Evolutionary conservation across 257 asterid genomes (phyloP), one percentile per base, ranked within the genome.

Genomic region (Avicennia marina): DNA sequence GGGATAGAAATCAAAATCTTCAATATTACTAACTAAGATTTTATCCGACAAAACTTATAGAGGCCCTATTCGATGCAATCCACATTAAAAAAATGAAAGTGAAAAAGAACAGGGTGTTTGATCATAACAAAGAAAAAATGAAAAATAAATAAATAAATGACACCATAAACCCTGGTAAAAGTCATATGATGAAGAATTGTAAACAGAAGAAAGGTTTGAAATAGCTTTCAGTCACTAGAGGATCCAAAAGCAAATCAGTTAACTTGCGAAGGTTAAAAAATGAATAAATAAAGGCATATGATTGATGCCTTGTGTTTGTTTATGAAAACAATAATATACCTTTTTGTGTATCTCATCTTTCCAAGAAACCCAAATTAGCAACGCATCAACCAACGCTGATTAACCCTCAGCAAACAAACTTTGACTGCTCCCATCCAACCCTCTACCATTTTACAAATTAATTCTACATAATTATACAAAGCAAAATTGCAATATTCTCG

Each of bases 381-480:
- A 77, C 87, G 27, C 76, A 79, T 73, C 86, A 80, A 80, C 86
- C 59, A 82, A 77, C 86, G 38, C 53, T 75, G 84, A 81, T 75
- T 72, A 81, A 72, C 75, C 69, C 80, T 71, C 81, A 58, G 45
- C 81, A 67, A 77, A 80, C 88, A 53, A 78, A 70, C 84, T 75
- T 68, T 80, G 86, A 82, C 82, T 66, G 53, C 66, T 60, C 65
- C 73, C 54, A 48, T 48, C 76, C 82, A 74, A 75, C 81, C 73
- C 72, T 63, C 73, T 54, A 58, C 75, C 64, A 29, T 65, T 21
- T 62, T 12, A 7, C 7, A 19, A 18, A 3, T 45, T 38, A 26
- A 18, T 46, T 54, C 8, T 33, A 29, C 31, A 7, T 54, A 21
- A 31, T 27, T 36, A 36, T 0, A 36, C 10, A 36, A 5, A n/a